phyloP scores from a whole-genome alignment of 2,329 filamentous ascomycete genomes.

The Didymella sp. region DNA sequence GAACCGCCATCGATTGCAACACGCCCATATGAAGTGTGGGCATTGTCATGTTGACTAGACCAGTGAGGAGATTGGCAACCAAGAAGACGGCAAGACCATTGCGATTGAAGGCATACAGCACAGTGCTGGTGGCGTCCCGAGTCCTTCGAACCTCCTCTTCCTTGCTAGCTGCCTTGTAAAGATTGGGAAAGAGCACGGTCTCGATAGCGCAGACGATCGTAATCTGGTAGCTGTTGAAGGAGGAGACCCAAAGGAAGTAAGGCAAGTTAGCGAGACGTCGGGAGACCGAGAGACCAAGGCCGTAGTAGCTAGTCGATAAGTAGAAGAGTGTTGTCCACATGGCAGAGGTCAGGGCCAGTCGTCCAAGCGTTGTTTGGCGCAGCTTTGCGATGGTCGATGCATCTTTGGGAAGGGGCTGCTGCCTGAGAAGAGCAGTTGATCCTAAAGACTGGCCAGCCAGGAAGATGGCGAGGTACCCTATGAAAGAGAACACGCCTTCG shows the following conservation, averaged over 20 bases:
- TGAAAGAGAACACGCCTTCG: conserved; percentile 93
- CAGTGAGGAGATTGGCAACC: conserved; percentile 86
- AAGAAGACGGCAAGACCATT: conserved; percentile 89
- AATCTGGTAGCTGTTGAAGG: conserved; percentile 87
- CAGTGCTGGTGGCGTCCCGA: conserved; percentile 74
- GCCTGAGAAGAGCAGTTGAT: conserved; percentile 74
- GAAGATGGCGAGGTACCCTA: conserved; percentile 94
- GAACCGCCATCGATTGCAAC: conserved; percentile 71
- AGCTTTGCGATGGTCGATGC: conserved; percentile 55
- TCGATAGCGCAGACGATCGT: conserved; percentile 80
- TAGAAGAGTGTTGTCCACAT: conserved; percentile 76
- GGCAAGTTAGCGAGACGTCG: conserved; percentile 90
- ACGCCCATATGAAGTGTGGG: conserved; percentile 77
- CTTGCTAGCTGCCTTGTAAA: conserved; percentile 64
- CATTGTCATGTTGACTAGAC: conserved; percentile 84
- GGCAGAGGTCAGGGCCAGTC: conserved; percentile 68
- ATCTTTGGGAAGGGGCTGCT: conserved; percentile 53
- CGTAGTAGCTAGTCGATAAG: conserved; percentile 73
- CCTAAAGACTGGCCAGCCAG: conserved; percentile 86
- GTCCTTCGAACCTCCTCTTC: conserved; percentile 69
- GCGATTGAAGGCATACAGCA: conserved; percentile 85
- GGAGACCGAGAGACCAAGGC: conserved; percentile 72
- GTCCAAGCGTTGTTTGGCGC: conserved; percentile 66
- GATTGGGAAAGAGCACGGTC: conserved; percentile 75
- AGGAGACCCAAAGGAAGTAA: conserved; percentile 90